Evolutionary conservation across 2,329 filamentous ascomycete species (phyloP).

Genomic region (Venturia aucupariae): DNA sequence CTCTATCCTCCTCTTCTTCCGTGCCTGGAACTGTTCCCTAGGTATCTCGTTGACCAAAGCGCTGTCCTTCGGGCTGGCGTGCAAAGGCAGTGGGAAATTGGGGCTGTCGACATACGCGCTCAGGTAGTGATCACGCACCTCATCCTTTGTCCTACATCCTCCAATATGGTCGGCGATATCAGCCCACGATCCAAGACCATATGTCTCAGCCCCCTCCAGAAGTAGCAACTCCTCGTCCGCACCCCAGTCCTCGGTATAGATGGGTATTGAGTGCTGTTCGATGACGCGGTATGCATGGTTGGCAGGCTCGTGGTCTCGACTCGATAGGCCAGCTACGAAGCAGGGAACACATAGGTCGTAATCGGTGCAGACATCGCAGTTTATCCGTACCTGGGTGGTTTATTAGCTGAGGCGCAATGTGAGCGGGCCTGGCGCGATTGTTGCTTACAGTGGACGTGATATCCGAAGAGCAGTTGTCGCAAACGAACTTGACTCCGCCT

Average conservation of each 20-base stretch:
- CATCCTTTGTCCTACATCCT: slow-evolving; percentile 86
- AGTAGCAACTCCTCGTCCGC: slow-evolving; percentile 93
- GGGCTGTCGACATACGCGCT: slow-evolving; percentile 76
- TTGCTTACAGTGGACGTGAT: slow-evolving; percentile 84
- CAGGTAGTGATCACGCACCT: slow-evolving; percentile 91
- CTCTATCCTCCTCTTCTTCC: slow-evolving; percentile 90
- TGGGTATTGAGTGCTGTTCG: slow-evolving; percentile 96
- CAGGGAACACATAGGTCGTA: slow-evolving; percentile 96
- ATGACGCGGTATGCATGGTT: slow-evolving; percentile 89
- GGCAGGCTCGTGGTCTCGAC: slow-evolving; percentile 75
- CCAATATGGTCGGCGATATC: slow-evolving; percentile 98
- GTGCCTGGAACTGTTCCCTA: slow-evolving; percentile 83
- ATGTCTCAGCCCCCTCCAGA: slow-evolving; percentile 89
- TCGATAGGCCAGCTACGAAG: slow-evolving; percentile 72
- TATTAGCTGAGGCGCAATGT: slow-evolving; percentile 4
- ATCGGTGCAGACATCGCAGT: slow-evolving; percentile 84
- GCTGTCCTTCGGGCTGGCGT: slow-evolving; percentile 74
- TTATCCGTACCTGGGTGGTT: slow-evolving; percentile 69
- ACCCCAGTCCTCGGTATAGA: slow-evolving; percentile 91
- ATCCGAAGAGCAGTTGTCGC: slow-evolving; percentile 92
- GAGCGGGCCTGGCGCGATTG: slow-evolving; percentile 6
- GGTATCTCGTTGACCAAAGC: slow-evolving; percentile 70
- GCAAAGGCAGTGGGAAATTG: slow-evolving; percentile 76
- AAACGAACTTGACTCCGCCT: slow-evolving; percentile 75
- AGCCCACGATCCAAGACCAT: slow-evolving; percentile 92